Evolutionary conservation across 148 eudicot genomes (phyloP).

Genomic region (Camellia japonica): DNA sequence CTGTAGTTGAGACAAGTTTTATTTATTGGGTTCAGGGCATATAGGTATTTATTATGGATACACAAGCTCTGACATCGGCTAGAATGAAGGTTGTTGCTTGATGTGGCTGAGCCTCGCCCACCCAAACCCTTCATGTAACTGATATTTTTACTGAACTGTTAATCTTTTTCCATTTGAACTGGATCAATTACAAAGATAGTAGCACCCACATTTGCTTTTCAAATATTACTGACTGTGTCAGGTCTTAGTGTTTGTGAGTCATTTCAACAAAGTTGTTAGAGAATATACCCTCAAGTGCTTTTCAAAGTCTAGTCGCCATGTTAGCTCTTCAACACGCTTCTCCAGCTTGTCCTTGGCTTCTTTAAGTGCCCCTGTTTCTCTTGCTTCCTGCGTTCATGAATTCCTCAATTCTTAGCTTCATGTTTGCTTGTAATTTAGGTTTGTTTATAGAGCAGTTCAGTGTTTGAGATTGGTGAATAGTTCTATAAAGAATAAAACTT

Average conservation of each 20-base stretch:
- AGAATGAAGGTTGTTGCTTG: not conserved
- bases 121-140: not conserved
- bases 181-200: conserved; percentile 2
- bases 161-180: not conserved
- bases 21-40: not conserved
- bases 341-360: conserved; percentile 99
- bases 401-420: conserved; percentile 6
- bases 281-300: conserved; percentile 69
- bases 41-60: not conserved
- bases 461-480: not conserved
- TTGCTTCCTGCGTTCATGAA: conserved; percentile 63
- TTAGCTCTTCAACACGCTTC: conserved; percentile 96
- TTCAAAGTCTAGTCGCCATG: conserved; percentile 93
- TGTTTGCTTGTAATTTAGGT: not conserved
- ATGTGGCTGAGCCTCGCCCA: not conserved
- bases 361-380: conserved; percentile 96
- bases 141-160: not conserved
- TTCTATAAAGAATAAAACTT: conserved; percentile 13
- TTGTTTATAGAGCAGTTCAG: not conserved
- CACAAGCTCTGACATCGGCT: not conserved
- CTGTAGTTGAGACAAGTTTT: not conserved
- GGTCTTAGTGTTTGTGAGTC: not conserved
- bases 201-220: not conserved
- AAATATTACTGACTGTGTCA: not conserved
- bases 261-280: conserved; percentile 7